These are phyloP conservation scores for Cryphonectria radicalis DNA, from an alignment of 2,329 filamentous ascomycete species.

Conservation along the genomic window DNA sequence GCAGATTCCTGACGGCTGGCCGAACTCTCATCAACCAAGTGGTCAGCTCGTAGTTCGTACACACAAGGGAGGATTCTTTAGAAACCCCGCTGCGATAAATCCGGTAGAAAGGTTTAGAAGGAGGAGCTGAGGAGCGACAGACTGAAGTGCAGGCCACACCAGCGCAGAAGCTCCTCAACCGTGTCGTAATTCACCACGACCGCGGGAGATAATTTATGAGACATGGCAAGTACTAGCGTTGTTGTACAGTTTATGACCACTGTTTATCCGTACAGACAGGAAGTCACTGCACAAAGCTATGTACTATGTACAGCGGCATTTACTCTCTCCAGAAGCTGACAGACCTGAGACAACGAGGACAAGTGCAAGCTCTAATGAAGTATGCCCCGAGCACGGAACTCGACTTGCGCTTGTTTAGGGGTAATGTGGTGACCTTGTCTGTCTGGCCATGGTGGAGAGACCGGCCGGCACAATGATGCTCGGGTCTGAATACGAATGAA, in stretches of 20 bases:
- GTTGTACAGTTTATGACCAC: background rate
- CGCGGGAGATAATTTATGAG: background rate
- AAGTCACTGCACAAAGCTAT: background rate
- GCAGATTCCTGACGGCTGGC: background rate
- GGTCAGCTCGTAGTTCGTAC: background rate
- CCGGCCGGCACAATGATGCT: background rate
- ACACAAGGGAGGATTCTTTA: background rate
- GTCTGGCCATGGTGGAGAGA: background rate
- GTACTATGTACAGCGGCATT: background rate
- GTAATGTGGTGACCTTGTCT: background rate
- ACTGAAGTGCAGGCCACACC: background rate
- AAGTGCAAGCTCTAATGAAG: background rate
- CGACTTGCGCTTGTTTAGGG: background rate
- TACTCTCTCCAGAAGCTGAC: background rate
- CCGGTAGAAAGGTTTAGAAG: background rate
- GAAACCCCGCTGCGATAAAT: background rate
- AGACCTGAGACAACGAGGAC: background rate
- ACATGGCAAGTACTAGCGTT: background rate
- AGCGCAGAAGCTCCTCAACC: background rate
- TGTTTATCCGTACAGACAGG: background rate
- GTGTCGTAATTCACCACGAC: background rate
- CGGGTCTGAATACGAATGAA: background rate
- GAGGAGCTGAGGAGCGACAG: background rate
- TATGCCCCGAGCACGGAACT: background rate
- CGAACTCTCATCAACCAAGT: background rate